phyloP scores from a whole-genome alignment of 257 asterid genomes.

The Haberlea rhodopensis region DNA sequence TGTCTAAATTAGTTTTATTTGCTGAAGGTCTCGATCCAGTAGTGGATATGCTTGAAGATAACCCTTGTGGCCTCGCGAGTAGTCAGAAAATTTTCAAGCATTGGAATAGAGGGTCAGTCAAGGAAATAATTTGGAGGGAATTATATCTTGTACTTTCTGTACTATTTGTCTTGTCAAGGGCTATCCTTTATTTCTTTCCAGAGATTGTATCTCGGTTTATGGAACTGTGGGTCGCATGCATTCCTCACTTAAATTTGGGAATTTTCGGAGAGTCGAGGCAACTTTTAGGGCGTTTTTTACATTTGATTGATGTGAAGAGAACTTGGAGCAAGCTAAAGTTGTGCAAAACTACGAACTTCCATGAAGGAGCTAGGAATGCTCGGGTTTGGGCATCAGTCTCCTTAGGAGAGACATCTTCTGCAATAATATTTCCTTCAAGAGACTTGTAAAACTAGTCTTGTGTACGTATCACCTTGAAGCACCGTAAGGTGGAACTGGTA shows the following conservation, averaged over 20 bases:
- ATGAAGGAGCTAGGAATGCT: slow-evolving; percentile 62
- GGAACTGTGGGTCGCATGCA: slow-evolving; percentile 51
- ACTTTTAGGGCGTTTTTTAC: slow-evolving; percentile 49
- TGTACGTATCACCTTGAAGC: slow-evolving; percentile 18
- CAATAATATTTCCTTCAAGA: slow-evolving; percentile 39
- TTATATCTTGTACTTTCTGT: slow-evolving; percentile 46
- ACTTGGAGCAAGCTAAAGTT: slow-evolving; percentile 57
- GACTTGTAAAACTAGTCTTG: slow-evolving; percentile 29
- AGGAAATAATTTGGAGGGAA: slow-evolving; percentile 37
- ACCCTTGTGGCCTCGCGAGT: slow-evolving; percentile 21
- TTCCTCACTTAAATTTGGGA: slow-evolving; percentile 54
- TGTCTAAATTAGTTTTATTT: slow-evolving; percentile 15
- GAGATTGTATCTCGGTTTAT: slow-evolving; percentile 34
- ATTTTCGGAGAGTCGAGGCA: slow-evolving; percentile 66
- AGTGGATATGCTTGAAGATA: slow-evolving; percentile 34
- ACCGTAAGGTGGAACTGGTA: background rate
- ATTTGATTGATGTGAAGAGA: slow-evolving; percentile 57
- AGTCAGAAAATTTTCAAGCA: slow-evolving; percentile 16
- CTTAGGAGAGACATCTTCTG: too few relatives aligned
- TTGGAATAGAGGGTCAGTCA: slow-evolving; percentile 36
- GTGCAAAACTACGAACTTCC: slow-evolving; percentile 61
- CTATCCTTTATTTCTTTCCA: slow-evolving; percentile 43
- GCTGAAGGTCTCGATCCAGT: slow-evolving; percentile 45
- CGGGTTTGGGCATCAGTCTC: slow-evolving; percentile 89
- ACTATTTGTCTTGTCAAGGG: slow-evolving; percentile 45